Conservation (phyloP, 1,284 basidiomycete genomes). For the Pascua guehoae region DNA sequence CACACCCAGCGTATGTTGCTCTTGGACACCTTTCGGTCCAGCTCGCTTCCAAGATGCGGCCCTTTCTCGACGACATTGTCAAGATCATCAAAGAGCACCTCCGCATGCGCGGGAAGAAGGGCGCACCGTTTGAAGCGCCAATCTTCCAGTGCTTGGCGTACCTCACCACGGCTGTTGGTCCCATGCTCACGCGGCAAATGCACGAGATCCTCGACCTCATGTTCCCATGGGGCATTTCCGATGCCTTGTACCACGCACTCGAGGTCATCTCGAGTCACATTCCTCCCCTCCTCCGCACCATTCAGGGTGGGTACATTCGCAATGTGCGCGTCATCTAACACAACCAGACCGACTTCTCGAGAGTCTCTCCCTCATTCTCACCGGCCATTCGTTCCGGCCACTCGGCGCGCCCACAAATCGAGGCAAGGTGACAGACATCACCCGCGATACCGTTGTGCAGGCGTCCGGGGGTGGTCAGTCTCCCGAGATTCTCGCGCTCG, state of each 20-base stretch:
- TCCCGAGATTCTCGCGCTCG: constrained; percentile 76
- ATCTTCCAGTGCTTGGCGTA: constrained; percentile 98
- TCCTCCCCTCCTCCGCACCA: constrained; percentile 82
- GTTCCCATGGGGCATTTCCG: constrained; percentile 91
- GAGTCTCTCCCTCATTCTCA: constrained; percentile 71
- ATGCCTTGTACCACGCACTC: constrained; percentile 80
- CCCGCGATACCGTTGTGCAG: constrained; percentile 58
- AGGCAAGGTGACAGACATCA: constrained; percentile 48
- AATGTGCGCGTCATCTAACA: neutral
- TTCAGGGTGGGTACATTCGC: constrained; percentile 65
- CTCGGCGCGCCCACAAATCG: constrained; percentile 62
- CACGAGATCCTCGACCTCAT: constrained; percentile 97
- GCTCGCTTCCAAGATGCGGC: constrained; percentile 91
- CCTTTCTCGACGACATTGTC: constrained; percentile 91
- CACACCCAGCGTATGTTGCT: constrained; percentile 75
- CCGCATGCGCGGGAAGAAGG: constrained; percentile 83
- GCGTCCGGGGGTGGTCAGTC: constrained; percentile 53
- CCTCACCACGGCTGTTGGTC: constrained; percentile 91
- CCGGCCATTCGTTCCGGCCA: constrained; percentile 78
- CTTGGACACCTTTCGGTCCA: constrained; percentile 93
- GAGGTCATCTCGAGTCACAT: constrained; percentile 83
- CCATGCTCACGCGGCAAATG: constrained; percentile 88
- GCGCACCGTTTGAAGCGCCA: constrained; percentile 86
- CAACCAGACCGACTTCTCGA: constrained; percentile 76
- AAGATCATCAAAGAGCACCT: constrained; percentile 83